Base-by-base conservation (phyloP, 192 early-diverging fungal species). In the Gamsiella multidivaricata region DNA sequence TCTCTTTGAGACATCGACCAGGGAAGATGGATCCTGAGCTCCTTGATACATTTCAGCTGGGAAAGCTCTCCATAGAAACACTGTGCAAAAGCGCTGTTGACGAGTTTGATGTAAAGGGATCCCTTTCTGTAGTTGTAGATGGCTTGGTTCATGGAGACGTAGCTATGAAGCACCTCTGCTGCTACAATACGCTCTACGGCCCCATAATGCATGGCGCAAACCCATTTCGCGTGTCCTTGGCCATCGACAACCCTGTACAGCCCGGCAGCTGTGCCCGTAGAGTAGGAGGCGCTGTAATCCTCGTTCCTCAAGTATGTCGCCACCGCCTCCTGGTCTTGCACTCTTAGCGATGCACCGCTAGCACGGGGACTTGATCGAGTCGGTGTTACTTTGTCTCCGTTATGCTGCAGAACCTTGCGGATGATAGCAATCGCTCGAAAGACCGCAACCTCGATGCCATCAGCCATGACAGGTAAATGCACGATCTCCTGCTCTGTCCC, bases 351-450 rank as follows among this genome's bases (percentile, higher is more conserved):
- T 11, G 32, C 14, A 8, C 4, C n/a, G 10, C 12, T 18, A 10
- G n/a, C 4, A n/a, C 15, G 9, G 4, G 45, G 17, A 18, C 15
- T 18, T n/a, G 45, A 9, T 39, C 2, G 32, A 36, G 12, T 39
- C 49, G 9, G 8, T 14, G 25, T 5, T 23, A 23, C 29, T 10
- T 25, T 51, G 18, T 9, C 2, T 5, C n/a, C 20, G 22, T 15
- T 4, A 39, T 56, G 33, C 32, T 41, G 5, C 8, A 56, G 23
- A n/a, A 56, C 4, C 18, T 25, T 39, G 17, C 39, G n/a, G 14
- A 56, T 39, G n/a, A 56, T 20, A 32, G 36, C 54, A 10, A 56
- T 56, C 8, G 54, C 33, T 25, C 54, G 32, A 29, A 22, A 56
- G 3, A 56, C 8, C 5, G 54, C 54, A 3, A 56, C 34, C 36